Evolutionary conservation across 2,329 filamentous ascomycete genomes (phyloP).

Genomic region (Drechslerella coelobrocha): DNA sequence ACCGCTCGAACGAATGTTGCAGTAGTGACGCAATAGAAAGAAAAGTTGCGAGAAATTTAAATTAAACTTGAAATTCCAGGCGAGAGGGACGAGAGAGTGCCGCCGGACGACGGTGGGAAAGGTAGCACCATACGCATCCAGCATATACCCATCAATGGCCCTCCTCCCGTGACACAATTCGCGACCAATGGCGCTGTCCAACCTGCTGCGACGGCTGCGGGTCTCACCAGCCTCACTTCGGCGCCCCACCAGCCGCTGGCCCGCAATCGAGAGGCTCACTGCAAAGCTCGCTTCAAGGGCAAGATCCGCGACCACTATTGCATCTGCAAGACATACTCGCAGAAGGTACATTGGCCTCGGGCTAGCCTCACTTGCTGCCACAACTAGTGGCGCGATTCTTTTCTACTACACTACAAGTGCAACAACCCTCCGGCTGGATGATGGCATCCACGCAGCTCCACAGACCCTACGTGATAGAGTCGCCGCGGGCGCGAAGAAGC

Average conservation of each 20-base stretch:
- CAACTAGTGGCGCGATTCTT: slow-evolving; percentile 24
- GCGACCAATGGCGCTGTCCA: not conserved
- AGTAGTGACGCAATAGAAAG: not conserved
- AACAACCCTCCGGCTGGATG: slow-evolving; percentile 28
- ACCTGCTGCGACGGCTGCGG: slow-evolving; percentile 4
- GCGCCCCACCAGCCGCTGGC: not conserved
- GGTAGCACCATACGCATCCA: not conserved
- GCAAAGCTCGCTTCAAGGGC: not conserved
- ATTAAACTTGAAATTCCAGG: not conserved
- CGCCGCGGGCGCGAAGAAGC: slow-evolving; percentile 30
- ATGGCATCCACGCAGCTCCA: slow-evolving; percentile 6
- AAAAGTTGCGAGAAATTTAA: not conserved
- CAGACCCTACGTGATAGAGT: slow-evolving; percentile 22
- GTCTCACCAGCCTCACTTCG: not conserved
- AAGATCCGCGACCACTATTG: not conserved
- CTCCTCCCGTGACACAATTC: not conserved
- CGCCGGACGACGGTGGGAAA: not conserved
- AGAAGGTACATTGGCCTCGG: not conserved
- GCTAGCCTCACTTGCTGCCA: slow-evolving; percentile 24
- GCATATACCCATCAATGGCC: not conserved
- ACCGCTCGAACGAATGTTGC: not conserved
- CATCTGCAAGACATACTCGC: not conserved
- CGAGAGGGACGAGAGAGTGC: not conserved
- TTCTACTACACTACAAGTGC: slow-evolving; percentile 38
- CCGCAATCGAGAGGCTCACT: not conserved